Evolutionary conservation across 2,329 filamentous ascomycete genomes (phyloP).

Genomic region (Aspergillus tubingensis): DNA sequence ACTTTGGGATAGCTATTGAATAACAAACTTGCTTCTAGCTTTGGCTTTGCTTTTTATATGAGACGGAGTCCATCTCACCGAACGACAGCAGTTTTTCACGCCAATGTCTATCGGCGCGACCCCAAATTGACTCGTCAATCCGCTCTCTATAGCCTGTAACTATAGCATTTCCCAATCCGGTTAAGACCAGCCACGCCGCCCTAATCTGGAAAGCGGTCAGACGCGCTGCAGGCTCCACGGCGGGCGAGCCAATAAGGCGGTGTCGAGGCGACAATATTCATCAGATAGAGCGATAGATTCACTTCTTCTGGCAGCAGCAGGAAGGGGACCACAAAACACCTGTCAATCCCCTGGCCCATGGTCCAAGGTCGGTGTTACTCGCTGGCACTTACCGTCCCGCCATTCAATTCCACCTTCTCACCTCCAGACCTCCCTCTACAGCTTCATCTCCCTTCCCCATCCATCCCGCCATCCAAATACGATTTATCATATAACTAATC

Average conservation of each 20-base stretch:
- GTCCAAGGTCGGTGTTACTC: conserved; percentile 1
- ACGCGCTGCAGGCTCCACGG: conserved; percentile 4
- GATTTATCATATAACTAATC: background rate
- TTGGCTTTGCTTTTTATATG: background rate
- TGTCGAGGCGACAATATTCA: background rate
- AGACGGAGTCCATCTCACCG: background rate
- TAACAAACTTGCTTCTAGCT: background rate
- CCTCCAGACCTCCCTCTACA: background rate
- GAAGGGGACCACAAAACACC: background rate
- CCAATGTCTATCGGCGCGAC: too few species aligned
- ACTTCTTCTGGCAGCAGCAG: background rate
- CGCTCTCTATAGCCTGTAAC: too few species aligned
- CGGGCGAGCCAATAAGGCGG: background rate
- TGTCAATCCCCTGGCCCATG: background rate
- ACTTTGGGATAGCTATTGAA: background rate
- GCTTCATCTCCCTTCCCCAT: background rate
- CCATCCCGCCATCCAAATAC: conserved; percentile 3
- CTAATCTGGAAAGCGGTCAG: conserved; percentile 4
- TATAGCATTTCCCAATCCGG: background rate
- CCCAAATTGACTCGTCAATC: too few species aligned
- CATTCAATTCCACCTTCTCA: background rate
- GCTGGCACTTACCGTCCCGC: background rate
- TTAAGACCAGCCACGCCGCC: background rate
- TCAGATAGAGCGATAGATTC: conserved; percentile 5
- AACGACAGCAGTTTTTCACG: too few species aligned